Evolutionary conservation across 768 basidiomycete genomes (phyloP), one percentile per base, ranked within the genome.

Genomic region (Rhodotorula graminis): DNA sequence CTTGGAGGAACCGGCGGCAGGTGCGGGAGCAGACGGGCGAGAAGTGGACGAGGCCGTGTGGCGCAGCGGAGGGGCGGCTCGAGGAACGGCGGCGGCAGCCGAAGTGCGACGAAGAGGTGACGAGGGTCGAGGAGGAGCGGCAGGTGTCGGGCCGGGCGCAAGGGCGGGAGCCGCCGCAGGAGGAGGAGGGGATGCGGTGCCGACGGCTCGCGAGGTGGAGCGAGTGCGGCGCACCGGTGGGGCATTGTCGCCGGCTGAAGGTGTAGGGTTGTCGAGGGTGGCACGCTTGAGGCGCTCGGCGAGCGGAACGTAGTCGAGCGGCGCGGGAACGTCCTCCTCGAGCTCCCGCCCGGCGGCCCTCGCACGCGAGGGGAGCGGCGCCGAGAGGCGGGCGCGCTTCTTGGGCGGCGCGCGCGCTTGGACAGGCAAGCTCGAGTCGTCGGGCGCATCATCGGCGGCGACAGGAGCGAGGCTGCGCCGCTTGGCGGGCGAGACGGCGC

Each of bases 231-330:
- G 47, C 47, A 49, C 2, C 23, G 1, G 11, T 9, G 47, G 47
- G 19, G 47, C 47, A 31, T 31, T 29, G 11, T 47, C 27, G 2
- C 11, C 8, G 18, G 44, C 47, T 19, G 2, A 3, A 3, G 21
- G 18, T 57, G 47, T 18, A 4, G n/a, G n/a, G 29, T n/a, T 23
- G 47, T 19, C 47, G 47, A 49, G 47, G 27, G 56, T 46, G 19
- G 27, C 7, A 10, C 46, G 31, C 29, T 46, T 19, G 16, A 66
- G 27, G 8, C 65, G 65, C 18, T 59, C 65, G 0, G 31, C 37
- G 25, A 66, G 57, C 31, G 65, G 65, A 25, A 66, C 65, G 57
- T 59, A 57, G 14, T 58, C 56, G 47, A 47, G 23, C 57, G 65
- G 65, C 7, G 56, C 27, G 3, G 65, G 65, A 16, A 66, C 18